Evolutionary conservation across 495 filamentous ascomycete species (phyloP).

Genomic region (Monascus purpureus): DNA sequence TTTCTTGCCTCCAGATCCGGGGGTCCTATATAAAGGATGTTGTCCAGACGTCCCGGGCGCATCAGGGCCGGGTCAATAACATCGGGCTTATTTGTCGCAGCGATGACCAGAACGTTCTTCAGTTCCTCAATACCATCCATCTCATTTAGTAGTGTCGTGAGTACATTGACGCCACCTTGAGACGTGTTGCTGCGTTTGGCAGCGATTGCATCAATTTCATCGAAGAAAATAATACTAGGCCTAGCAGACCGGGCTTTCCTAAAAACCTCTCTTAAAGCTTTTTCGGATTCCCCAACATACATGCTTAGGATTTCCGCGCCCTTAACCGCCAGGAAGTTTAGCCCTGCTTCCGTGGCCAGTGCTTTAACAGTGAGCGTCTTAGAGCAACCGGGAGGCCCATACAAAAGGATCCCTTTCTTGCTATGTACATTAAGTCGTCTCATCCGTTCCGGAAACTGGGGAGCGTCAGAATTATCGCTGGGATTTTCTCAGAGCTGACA

Average conservation of each 20-base stretch:
- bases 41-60: slow-evolving; percentile 77
- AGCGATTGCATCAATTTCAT: slow-evolving; percentile 94
- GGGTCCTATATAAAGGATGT: slow-evolving; percentile 78
- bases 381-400: slow-evolving; percentile 90
- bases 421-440: slow-evolving; percentile 46
- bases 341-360: slow-evolving; percentile 76
- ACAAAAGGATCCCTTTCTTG: slow-evolving; percentile 75
- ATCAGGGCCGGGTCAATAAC: slow-evolving; percentile 73
- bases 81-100: slow-evolving; percentile 87
- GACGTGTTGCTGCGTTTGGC: slow-evolving; percentile 45
- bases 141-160: slow-evolving; percentile 86
- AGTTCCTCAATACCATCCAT: slow-evolving; percentile 90
- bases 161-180: slow-evolving; percentile 55
- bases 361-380: slow-evolving; percentile 92
- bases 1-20: slow-evolving; percentile 61
- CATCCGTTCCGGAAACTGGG: slow-evolving; percentile 45
- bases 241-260: slow-evolving; percentile 71
- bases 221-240: slow-evolving; percentile 95
- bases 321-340: slow-evolving; percentile 93
- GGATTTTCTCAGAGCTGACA: not conserved
- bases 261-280: slow-evolving; percentile 77
- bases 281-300: slow-evolving; percentile 96
- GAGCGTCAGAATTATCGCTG: not conserved
- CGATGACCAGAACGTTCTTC: slow-evolving; percentile 77
- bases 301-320: slow-evolving; percentile 93